phyloP scores from a whole-genome alignment of 1,284 basidiomycete genomes.

The Ganoderma sinense region DNA sequence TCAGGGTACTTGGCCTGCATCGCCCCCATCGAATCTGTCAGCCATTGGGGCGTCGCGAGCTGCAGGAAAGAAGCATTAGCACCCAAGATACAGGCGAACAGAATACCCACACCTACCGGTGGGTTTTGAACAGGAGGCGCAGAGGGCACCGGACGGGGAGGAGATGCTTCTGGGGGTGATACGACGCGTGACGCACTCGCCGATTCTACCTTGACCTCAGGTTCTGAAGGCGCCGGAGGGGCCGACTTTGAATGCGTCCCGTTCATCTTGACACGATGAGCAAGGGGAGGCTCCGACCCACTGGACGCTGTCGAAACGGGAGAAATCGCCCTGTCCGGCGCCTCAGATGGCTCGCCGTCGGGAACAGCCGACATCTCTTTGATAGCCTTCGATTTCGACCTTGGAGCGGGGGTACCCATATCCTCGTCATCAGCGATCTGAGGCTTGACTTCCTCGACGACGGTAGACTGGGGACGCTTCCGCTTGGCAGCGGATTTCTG shows the following conservation, averaged over 20 bases:
- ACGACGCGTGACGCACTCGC: conserved; percentile 3
- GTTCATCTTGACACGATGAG: conserved; percentile 64
- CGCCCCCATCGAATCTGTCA: conserved; percentile 64
- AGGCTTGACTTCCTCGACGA: conserved; percentile 47
- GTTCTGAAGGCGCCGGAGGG: conserved; percentile 29
- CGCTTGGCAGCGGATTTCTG: conserved; percentile 57
- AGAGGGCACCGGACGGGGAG: conserved; percentile 24
- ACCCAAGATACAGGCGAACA: conserved; percentile 2
- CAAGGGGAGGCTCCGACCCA: conserved; percentile 72
- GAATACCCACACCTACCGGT: conserved; percentile 27
- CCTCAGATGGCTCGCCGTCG: conserved; percentile 38
- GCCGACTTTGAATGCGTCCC: conserved; percentile 44
- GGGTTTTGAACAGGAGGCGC: conserved; percentile 27
- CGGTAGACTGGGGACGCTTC: conserved; percentile 48
- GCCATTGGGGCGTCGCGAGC: conserved; percentile 71
- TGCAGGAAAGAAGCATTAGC: conserved; percentile 17
- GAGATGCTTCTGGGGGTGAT: conserved; percentile 27
- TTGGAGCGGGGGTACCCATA: conserved; percentile 59
- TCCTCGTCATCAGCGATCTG: conserved; percentile 60
- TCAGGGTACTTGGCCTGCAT: conserved; percentile 82
- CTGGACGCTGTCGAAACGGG: conserved; percentile 76
- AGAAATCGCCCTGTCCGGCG: conserved; percentile 63
- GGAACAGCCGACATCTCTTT: conserved; percentile 28
- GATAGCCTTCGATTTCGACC: conserved; percentile 43
- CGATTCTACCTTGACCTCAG: conserved; percentile 12